phyloP scores from a whole-genome alignment of 148 eudicot species.

The Silene latifolia region DNA sequence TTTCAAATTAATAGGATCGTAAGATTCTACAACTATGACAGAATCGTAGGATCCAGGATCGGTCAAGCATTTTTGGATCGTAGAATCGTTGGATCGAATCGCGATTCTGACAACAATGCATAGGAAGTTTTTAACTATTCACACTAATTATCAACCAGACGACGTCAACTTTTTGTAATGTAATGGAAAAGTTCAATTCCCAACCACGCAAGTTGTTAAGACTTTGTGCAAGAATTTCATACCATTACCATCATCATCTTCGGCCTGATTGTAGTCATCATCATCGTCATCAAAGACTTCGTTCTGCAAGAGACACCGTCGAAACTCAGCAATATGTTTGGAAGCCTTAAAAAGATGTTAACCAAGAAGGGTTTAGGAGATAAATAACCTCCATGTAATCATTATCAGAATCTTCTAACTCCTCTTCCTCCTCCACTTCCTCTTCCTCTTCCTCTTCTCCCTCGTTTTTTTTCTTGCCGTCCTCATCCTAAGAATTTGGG shows the following conservation, averaged over 20 bases:
- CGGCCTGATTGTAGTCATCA: slow-evolving; percentile 18
- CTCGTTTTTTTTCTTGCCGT: slow-evolving; percentile 16
- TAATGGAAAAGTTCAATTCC: background rate
- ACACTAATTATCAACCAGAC: background rate
- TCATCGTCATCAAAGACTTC: slow-evolving; percentile 22
- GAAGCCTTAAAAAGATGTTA: background rate
- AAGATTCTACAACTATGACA: too few relatives aligned
- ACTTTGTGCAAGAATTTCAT: slow-evolving; percentile 3
- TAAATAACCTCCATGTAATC: slow-evolving; percentile 23
- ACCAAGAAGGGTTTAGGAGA: background rate
- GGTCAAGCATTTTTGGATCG: too few relatives aligned
- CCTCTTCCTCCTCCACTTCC: slow-evolving; percentile 27
- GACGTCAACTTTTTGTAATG: too few relatives aligned
- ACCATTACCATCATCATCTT: slow-evolving; percentile 24
- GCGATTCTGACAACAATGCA: too few relatives aligned
- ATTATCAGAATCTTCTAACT: slow-evolving; percentile 15
- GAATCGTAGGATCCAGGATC: too few relatives aligned
- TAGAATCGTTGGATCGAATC: too few relatives aligned
- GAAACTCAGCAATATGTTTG: slow-evolving; percentile 1
- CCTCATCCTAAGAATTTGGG: slow-evolving; percentile 16
- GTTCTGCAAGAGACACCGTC: slow-evolving; percentile 12
- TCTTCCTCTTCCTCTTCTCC: slow-evolving; percentile 27
- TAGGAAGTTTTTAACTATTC: too few relatives aligned
- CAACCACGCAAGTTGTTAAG: background rate
- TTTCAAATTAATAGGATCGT: too few relatives aligned